phyloP scores from a whole-genome alignment of 2,329 filamentous ascomycete species.

The Aschersonia sp. region DNA sequence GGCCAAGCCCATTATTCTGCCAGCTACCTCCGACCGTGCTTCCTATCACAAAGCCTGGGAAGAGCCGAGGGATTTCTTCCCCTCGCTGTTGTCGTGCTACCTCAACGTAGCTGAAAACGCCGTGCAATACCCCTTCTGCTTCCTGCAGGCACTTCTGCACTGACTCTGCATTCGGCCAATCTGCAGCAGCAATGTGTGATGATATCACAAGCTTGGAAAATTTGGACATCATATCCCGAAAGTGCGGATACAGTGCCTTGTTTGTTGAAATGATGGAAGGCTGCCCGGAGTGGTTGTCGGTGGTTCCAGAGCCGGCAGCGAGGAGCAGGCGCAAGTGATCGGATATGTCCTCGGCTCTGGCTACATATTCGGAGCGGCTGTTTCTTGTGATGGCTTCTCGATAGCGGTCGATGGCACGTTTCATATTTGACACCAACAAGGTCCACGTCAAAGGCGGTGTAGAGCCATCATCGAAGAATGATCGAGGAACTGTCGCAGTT shows the following conservation, averaged over 20 bases:
- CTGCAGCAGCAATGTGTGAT: constrained; percentile 90
- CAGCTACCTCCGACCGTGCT: constrained; percentile 76
- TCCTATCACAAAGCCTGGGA: constrained; percentile 84
- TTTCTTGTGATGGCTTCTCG: constrained; percentile 75
- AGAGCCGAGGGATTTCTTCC: constrained; percentile 81
- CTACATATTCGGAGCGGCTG: constrained; percentile 80
- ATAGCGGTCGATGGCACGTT: constrained; percentile 76
- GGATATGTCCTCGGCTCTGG: constrained; percentile 92
- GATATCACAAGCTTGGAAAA: constrained; percentile 99
- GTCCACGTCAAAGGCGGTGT: constrained; percentile 77
- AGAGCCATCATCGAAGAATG: constrained; percentile 83
- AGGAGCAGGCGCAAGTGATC: constrained; percentile 86
- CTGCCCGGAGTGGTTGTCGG: constrained; percentile 95
- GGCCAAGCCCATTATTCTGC: constrained; percentile 55
- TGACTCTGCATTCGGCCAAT: constrained; percentile 89
- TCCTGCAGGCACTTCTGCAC: constrained; percentile 92
- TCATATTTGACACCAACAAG: constrained; percentile 83
- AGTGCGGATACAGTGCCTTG: constrained; percentile 92
- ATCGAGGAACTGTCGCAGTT: constrained; percentile 52
- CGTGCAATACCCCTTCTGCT: constrained; percentile 88
- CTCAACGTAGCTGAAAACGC: constrained; percentile 92
- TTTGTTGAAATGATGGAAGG: constrained; percentile 99
- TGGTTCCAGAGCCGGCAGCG: constrained; percentile 92
- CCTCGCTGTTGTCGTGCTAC: constrained; percentile 86
- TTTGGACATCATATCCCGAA: constrained; percentile 98